Base-by-base conservation (phyloP, 139 green algal species). In the Chlamydomonas sp. region DNA sequence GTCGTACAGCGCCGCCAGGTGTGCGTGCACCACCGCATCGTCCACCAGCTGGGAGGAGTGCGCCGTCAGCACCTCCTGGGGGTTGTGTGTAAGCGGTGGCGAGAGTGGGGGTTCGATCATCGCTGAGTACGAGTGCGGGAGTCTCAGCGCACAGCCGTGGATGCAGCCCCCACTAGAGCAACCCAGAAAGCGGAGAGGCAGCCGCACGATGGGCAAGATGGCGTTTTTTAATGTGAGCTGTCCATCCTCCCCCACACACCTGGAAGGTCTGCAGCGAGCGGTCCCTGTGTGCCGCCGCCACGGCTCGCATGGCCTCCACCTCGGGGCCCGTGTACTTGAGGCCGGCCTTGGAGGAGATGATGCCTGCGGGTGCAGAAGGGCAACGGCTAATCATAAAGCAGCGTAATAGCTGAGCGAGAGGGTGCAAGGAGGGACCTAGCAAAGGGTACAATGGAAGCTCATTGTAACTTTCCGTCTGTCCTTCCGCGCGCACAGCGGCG, bases 271-370 rank as follows among this genome's bases (percentile, higher is more conserved):
- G 89, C 83, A 99, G 93, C 3, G 94, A 98, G 57, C 98, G 91
- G 85, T 98, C 93, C 77, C 96, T 93, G 91, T 98, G 96, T 1
- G 98, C 98, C 81, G 96, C 92, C 63, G 96, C 97, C 62, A 99
- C 96, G 1, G 95, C 94, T 59, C 92, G 91, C 94, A 99, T 97
- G 3, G 98, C 95, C 80, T 99, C 98, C 87, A 99, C 94, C 73
- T 98, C 93, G 1, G 81, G 74, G 2, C 98, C 98, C 5, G 94
- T 92, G 84, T 98, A 97, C 92, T 99, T 99, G 63, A 99, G 91
- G 15, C 97, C 97, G 8, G 93, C 95, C 94, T 99, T 99, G 91
- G 93, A 96, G 91, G 86, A 92, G 87, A 99, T 97, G 89, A 99
- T 97, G 86, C 81, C 88, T 17, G 91, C 85, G 15, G 69, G 20